phyloP scores from a whole-genome alignment of 2,329 filamentous ascomycete genomes.

The Teratosphaeriaceae sp. region DNA sequence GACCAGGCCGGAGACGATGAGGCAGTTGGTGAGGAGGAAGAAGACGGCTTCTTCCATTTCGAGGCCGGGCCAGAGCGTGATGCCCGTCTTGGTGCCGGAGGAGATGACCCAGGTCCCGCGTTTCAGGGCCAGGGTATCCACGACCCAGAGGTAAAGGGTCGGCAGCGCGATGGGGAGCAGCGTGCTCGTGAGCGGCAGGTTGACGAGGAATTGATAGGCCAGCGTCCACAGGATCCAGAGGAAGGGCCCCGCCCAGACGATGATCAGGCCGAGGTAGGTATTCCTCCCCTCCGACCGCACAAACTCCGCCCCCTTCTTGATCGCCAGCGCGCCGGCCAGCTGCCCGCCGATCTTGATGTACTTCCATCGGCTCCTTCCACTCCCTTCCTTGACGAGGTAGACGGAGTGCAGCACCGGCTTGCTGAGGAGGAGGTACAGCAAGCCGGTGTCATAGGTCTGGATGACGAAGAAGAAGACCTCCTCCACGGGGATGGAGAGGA shows the following conservation, averaged over 20 bases:
- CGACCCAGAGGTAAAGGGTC: conserved; percentile 64
- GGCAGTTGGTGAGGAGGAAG: conserved; percentile 61
- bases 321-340: conserved; percentile 38
- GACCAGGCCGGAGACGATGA: conserved; percentile 63
- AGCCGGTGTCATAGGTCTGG: conserved; percentile 65
- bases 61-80: conserved; percentile 56
- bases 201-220: conserved; percentile 57
- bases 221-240: conserved; percentile 57
- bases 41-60: conserved; percentile 70
- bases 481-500: conserved; percentile 62
- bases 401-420: conserved; percentile 54
- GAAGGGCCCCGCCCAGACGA: conserved; percentile 63
- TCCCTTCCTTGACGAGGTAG: conserved; percentile 42
- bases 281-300: conserved; percentile 43
- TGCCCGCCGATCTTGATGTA: conserved; percentile 46
- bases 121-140: conserved; percentile 61
- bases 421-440: conserved; percentile 61
- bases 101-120: conserved; percentile 68
- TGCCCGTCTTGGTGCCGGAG: conserved; percentile 58
- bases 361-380: conserved; percentile 28
- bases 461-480: conserved; percentile 73
- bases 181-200: conserved; percentile 53
- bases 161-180: conserved; percentile 55
- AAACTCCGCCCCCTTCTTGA: conserved; percentile 41
- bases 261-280: conserved; percentile 64